These are phyloP conservation scores for Moesziomyces sp. DNA, from an alignment of 1,284 basidiomycete genomes.

Conservation along the genomic window DNA sequence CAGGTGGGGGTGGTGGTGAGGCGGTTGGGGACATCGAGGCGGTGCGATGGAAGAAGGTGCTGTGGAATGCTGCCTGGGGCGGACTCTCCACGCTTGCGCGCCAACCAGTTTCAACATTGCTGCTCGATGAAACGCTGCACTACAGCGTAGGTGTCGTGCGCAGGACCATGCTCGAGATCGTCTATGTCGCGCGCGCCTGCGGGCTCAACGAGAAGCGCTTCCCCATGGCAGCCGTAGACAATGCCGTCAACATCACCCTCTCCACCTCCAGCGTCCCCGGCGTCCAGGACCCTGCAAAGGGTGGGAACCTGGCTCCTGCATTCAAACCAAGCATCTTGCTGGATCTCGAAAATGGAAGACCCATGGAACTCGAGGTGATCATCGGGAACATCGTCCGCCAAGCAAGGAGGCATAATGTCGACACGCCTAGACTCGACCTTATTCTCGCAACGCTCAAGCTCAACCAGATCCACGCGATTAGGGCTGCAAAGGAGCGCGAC, in stretches of 20 bases:
- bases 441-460: constrained; percentile 56
- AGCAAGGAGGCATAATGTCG: constrained; percentile 43
- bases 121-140: constrained; percentile 63
- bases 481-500: constrained; percentile 1
- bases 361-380: constrained; percentile 62
- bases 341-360: constrained; percentile 57
- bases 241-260: constrained; percentile 50
- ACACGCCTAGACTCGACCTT: constrained; percentile 60
- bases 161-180: constrained; percentile 69
- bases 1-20: constrained; percentile 68
- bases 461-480: constrained; percentile 44
- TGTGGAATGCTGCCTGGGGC: constrained; percentile 65
- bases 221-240: constrained; percentile 46
- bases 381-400: constrained; percentile 48
- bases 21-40: constrained; percentile 70
- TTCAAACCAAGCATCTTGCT: constrained; percentile 64
- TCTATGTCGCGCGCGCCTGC: constrained; percentile 68
- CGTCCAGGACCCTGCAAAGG: constrained; percentile 5
- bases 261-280: constrained; percentile 5
- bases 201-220: constrained; percentile 50
- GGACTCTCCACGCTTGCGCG: constrained; percentile 69
- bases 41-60: constrained; percentile 71
- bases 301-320: constrained; percentile 12
- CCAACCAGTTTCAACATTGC: constrained; percentile 68
- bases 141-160: constrained; percentile 67